Base-by-base conservation (phyloP, 306 rosid genomes). In the Psophocarpus tetragonolobus region DNA sequence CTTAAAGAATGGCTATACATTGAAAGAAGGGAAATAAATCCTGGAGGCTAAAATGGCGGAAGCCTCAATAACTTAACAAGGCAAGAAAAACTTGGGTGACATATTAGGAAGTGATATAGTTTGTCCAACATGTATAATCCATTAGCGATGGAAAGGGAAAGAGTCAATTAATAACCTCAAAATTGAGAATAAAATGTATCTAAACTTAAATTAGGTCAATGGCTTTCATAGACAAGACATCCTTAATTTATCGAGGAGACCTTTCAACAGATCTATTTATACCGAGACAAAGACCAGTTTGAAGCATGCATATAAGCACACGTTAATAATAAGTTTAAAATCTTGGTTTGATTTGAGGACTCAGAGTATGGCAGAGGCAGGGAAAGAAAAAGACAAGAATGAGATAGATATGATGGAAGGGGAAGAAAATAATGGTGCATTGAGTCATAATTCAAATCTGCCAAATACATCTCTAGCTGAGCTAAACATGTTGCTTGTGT, bases 401-500 rank as follows among this genome's bases (percentile, higher is more conserved):
- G 71, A 15, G 76, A 83, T 56, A 4, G 77, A 70, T 7, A 45
- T 3, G 74, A 1, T 21, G 57, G 80, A 20, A 57, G 81, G 11
- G 53, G 80, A 57, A 45, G 80, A 71, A 33, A 51, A 71, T 23
- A 42, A 68, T 29, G 80, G 4, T 60, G 15, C 26, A 35, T 24
- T 18, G 27, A n/a, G 12, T 36, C 4, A 67, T n/a, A n/a, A n/a
- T 18, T 66, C 80, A 17, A 74, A 45, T 2, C 21, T 17, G n/a
- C 65, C 80, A 14, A 68, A 81, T 70, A 39, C 84, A 4, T 44
- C 73, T 13, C 79, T 80, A 38, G 68, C 76, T 0, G 92, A 87
- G 32, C 53, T 88, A 60, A 88, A 90, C 67, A 85, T 83, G 73
- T 50, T 90, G n/a, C 39, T 82, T 32, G 87, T 90, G 75, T 26